phyloP scores from a whole-genome alignment of 257 asterid genomes.

The Solanum bulbocastanum region DNA sequence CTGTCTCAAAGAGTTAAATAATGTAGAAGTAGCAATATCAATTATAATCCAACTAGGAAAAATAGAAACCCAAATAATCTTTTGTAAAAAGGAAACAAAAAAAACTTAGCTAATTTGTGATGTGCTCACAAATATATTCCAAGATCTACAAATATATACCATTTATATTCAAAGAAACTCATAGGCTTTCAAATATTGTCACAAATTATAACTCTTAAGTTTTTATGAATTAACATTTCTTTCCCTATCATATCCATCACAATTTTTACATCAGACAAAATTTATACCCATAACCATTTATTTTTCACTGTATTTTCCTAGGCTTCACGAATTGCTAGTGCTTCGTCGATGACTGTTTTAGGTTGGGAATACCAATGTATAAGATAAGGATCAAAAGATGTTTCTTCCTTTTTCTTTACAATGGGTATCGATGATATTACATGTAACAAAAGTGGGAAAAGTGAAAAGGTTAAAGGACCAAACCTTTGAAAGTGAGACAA shows the following conservation, averaged over 20 bases:
- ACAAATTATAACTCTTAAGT: not conserved
- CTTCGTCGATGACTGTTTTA: not conserved
- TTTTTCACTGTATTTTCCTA: not conserved
- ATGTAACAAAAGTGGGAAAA: not conserved
- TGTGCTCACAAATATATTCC: not conserved
- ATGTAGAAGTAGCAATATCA: not conserved
- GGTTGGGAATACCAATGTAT: not conserved
- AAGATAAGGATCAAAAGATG: not conserved
- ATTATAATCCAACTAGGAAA: not conserved
- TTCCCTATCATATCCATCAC: not conserved
- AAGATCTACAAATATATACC: not conserved
- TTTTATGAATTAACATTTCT: not conserved
- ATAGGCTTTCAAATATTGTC: not conserved
- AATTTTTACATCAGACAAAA: not conserved
- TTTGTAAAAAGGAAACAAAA: not conserved
- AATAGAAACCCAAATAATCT: not conserved
- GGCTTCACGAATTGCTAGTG: not conserved
- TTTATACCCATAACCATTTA: not conserved
- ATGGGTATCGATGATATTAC: not conserved
- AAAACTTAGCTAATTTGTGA: not conserved
- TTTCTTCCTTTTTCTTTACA: not conserved
- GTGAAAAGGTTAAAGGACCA: not conserved
- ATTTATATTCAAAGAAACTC: not conserved
- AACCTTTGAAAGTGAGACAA: slow-evolving; percentile 7
- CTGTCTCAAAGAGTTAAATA: not conserved